Base-by-base conservation (phyloP, 2,329 filamentous ascomycete species). In the Trichoderma atroviride region DNA sequence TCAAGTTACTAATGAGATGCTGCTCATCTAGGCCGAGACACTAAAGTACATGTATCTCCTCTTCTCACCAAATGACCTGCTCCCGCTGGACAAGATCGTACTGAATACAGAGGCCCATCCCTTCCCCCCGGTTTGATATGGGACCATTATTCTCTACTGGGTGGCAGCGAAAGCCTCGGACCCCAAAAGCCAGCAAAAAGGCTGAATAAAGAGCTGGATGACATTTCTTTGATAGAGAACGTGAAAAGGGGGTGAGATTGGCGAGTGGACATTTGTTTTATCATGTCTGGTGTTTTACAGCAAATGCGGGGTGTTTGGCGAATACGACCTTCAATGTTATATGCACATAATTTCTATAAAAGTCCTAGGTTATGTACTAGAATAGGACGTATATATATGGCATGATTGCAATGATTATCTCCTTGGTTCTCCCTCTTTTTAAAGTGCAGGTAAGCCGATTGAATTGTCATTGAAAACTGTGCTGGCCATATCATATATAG, bases 31-130 rank as follows among this genome's bases (percentile, higher is more conserved):
- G 91, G 94, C 96, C 58, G 96, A 99, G 83, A 99, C 96, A 27
- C 84, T 99, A 56, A 99, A 99, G 82, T 99, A 99, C 79, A 92
- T 99, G 79, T 99, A 97, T 79, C 88, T 99, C 52, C 85, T 99
- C 40, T 99, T 99, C 82, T 94, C 93, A 2, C 89, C 92, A 4
- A 85, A 91, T 72, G 92, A 96, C 71, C 81, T 97, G 47, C 83
- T 98, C 53, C 93, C 94, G 2, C 85, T 99, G 37, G 92, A 96
- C 74, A 88, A 94, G 75, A 85, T 97, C 31, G 94, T 99, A 50
- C 89, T 98, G 77, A 99, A 99, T 79, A 99, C 96, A 1, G 96
- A 99, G 82, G 96, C 94, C 1, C 96, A 99, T 80, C 88, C 92
- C 1, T 86, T 99, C 70, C 96, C 96, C 96, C 9, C 85, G 91